These are phyloP conservation scores for Tolypocladium capitatum DNA, from an alignment of 2,329 filamentous ascomycete species.

Conservation along the genomic window DNA sequence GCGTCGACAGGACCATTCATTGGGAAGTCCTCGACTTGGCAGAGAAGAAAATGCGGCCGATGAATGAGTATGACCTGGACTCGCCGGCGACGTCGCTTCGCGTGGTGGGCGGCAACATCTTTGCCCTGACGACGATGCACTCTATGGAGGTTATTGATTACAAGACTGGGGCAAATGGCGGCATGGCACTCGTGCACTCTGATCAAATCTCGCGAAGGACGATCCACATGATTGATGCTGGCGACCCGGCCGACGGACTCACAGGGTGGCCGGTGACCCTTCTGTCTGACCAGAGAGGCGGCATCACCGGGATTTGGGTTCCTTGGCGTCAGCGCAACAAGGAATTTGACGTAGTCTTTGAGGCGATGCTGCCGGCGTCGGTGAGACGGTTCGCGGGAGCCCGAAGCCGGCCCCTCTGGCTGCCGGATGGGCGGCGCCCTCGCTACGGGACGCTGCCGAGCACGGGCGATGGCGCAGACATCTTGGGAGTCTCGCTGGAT, in stretches of 20 bases:
- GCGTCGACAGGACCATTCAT: conserved; percentile 37
- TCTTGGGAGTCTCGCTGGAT: conserved; percentile 54
- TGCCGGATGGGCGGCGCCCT: conserved; percentile 14
- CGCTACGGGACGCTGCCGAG: conserved; percentile 30
- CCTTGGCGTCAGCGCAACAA: conserved; percentile 26
- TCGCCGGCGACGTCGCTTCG: conserved; percentile 39
- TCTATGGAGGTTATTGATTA: conserved; percentile 44
- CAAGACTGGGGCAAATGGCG: conserved; percentile 19
- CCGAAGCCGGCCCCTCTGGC: conserved; percentile 40
- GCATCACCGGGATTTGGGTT: conserved; percentile 37
- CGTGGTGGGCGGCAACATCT: conserved; percentile 32
- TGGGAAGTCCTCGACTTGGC: conserved; percentile 40
- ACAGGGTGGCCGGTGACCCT: conserved; percentile 29
- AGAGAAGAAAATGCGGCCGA: conserved; percentile 36
- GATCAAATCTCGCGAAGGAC: conserved; percentile 32
- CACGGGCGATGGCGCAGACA: conserved; percentile 31
- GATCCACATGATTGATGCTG: conserved; percentile 33
- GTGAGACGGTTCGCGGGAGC: conserved; percentile 43
- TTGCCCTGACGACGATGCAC: conserved; percentile 38
- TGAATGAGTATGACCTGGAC: conserved; percentile 33
- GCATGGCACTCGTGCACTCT: conserved; percentile 28
- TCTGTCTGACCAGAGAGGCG: conserved; percentile 32
- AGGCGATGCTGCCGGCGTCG: conserved; percentile 40
- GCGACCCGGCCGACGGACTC: conserved; percentile 13
- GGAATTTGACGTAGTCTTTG: conserved; percentile 36